Base-by-base conservation (phyloP, 208 protist species). In the Trypanosoma cruzi region DNA sequence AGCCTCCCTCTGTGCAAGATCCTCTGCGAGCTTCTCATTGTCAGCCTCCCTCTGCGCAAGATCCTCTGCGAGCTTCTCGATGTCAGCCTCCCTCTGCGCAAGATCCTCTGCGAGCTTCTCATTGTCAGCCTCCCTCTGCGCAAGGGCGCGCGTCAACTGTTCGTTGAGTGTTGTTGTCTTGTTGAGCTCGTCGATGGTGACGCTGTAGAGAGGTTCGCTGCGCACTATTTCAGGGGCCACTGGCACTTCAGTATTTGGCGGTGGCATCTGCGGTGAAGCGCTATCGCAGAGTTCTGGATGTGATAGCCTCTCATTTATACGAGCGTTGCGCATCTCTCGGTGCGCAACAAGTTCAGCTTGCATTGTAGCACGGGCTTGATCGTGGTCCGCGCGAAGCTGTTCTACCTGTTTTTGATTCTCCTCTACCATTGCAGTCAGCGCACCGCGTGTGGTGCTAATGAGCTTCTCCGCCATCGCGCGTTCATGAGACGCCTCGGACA, bases 61-160 rank as follows among this genome's bases (percentile, higher is more conserved):
- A n/a, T 67, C 48, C 28, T 18, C 50, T 28, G 22, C 56, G 28
- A 63, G 42, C 10, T 48, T 68, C 20, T 37, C 54, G 34, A 26
- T 59, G 46, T 49, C 37, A 5, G 37, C 37, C 13, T 44, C 37
- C 37, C 13, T 44, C 37, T 44, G 37, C 13, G 37, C 37, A 13
- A 44, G 37, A 16, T 44, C 37, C 37, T 44, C 37, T 13, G 37
- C 37, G 13, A 44, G 37, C 37, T 44, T 44, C 37, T 44, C 37
- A 13, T 44, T 44, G 37, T 44, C 37, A 16, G 37, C 37, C 13
- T 44, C 37, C 37, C 13, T 44, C 37, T 44, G 37, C 13, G 37
- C 37, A 13, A 44, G 37, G 8, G 5, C 37, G 37, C 13, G 8
- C 13, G 37, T 13, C 13, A 44, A 13, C 8, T 13, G 37, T 16